Evolutionary conservation across 192 early-diverging fungal genomes (phyloP).

Genomic region (Borealophlyctis nickersoniae): DNA sequence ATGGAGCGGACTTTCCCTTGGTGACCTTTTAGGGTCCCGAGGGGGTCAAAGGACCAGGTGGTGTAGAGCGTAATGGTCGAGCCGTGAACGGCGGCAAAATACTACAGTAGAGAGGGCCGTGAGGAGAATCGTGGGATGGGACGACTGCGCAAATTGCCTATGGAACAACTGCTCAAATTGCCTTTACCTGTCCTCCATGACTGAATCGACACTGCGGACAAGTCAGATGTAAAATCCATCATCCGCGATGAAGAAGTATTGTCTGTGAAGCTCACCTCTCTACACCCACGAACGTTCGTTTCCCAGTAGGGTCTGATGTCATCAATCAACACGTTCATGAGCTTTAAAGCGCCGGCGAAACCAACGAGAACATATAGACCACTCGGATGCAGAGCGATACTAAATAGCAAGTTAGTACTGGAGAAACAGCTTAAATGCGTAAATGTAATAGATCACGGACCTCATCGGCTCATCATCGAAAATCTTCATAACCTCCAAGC

Average conservation of each 20-base stretch:
- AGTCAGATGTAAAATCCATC: not conserved
- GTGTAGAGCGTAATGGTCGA: slow-evolving; percentile 45
- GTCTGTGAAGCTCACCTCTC: slow-evolving; percentile 36
- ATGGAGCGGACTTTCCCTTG: slow-evolving; percentile 50
- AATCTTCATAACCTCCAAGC: slow-evolving; percentile 47
- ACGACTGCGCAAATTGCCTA: slow-evolving; percentile 6
- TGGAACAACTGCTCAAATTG: not conserved
- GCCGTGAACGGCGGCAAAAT: slow-evolving; percentile 55
- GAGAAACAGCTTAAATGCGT: too few relatives aligned
- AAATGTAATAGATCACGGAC: too few relatives aligned
- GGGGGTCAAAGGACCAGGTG: slow-evolving; percentile 53
- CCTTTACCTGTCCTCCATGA: slow-evolving; percentile 43
- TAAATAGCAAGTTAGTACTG: too few relatives aligned
- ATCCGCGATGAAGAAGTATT: not conserved
- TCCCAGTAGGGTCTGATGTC: slow-evolving; percentile 57
- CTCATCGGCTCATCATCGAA: slow-evolving; percentile 50
- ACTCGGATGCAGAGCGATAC: slow-evolving; percentile 54
- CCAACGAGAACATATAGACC: slow-evolving; percentile 58
- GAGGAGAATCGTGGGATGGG: not conserved
- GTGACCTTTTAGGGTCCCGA: slow-evolving; percentile 45
- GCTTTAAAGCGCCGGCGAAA: slow-evolving; percentile 48
- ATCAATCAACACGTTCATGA: slow-evolving; percentile 58
- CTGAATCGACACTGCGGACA: slow-evolving; percentile 49
- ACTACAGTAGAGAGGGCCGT: slow-evolving; percentile 29
- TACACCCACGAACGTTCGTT: slow-evolving; percentile 43